Percentiles rank a stretch among this genome's conserved stretches.
Evolutionary conservation across 306 rosid species (phyloP).

Genomic region (Prunus dulcis): DNA sequence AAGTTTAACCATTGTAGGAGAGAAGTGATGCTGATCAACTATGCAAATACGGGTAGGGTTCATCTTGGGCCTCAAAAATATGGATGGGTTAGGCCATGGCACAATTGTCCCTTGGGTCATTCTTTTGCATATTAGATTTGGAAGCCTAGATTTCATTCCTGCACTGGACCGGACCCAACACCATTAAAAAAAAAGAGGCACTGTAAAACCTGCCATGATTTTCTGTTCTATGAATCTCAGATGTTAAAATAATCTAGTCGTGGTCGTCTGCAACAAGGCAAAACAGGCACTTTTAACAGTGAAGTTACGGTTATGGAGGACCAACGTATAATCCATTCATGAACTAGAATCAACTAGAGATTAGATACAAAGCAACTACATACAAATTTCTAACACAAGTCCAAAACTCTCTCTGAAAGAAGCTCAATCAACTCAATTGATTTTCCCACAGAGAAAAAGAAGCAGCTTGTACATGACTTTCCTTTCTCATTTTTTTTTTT

Average conservation of each 20-base stretch:
- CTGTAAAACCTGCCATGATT: neutral
- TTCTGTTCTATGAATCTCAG: neutral
- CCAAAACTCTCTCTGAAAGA: constrained; percentile 21
- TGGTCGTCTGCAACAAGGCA: no score
- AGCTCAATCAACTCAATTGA: constrained; percentile 28
- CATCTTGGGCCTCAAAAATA: neutral
- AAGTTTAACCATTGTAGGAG: neutral
- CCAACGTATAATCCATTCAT: neutral
- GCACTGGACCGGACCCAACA: neutral
- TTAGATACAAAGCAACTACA: neutral
- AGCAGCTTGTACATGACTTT: constrained; percentile 48
- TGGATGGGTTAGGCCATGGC: neutral
- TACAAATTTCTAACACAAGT: constrained; percentile 17
- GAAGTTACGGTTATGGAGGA: neutral
- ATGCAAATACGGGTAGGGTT: neutral
- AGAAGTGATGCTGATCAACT: neutral
- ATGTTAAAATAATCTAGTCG: no score
- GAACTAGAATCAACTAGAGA: neutral
- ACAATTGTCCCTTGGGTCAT: neutral
- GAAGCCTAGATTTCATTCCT: neutral
- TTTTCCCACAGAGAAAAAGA: constrained; percentile 22
- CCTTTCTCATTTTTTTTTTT: constrained; percentile 45
- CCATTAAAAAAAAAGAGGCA: no score
- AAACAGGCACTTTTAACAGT: no score
- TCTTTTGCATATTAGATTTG: neutral